phyloP scores from a whole-genome alignment of 345 rosid genomes.

The Rhizophora apiculata region DNA sequence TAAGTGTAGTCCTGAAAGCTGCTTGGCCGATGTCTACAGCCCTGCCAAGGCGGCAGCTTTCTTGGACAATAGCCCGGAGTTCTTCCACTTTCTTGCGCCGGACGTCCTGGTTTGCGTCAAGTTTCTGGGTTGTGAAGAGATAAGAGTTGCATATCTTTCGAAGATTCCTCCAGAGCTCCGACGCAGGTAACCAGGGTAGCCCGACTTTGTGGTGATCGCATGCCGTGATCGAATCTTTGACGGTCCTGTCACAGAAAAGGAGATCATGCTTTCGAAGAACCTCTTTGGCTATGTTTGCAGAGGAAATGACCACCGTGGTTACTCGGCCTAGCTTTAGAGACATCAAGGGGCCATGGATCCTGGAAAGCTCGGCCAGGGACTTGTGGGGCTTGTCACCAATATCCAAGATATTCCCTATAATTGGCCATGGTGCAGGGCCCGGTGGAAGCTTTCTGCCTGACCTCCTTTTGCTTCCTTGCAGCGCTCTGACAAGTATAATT shows the following conservation, averaged over 20 bases:
- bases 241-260: background rate
- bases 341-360: conserved; percentile 37
- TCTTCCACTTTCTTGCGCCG: conserved; percentile 24
- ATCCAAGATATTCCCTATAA: conserved; percentile 20
- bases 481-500: background rate
- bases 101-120: conserved; percentile 22
- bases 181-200: conserved; percentile 14
- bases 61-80: conserved; percentile 18
- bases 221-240: too few relatives aligned
- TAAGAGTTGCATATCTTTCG: conserved; percentile 28
- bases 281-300: conserved; percentile 26
- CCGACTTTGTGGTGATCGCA: conserved; percentile 3
- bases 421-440: conserved; percentile 25
- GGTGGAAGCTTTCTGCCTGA: conserved; percentile 27
- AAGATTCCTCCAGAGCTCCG: conserved; percentile 24
- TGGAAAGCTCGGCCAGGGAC: conserved; percentile 35
- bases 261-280: conserved; percentile 31
- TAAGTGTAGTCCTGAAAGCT: too few relatives aligned
- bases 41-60: conserved; percentile 12
- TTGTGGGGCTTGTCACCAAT: conserved; percentile 35
- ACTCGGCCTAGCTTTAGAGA: conserved; percentile 32
- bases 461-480: conserved; percentile 2
- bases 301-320: background rate
- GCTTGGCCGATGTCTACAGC: conserved; percentile 32
- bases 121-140: conserved; percentile 26